A percentile compares a stretch with the other conserved stretches of the same genome.
These are phyloP conservation scores for Cyclostephanos tholiformis DNA, from an alignment of 108 stramenopile genomes.

Conservation along the genomic window DNA sequence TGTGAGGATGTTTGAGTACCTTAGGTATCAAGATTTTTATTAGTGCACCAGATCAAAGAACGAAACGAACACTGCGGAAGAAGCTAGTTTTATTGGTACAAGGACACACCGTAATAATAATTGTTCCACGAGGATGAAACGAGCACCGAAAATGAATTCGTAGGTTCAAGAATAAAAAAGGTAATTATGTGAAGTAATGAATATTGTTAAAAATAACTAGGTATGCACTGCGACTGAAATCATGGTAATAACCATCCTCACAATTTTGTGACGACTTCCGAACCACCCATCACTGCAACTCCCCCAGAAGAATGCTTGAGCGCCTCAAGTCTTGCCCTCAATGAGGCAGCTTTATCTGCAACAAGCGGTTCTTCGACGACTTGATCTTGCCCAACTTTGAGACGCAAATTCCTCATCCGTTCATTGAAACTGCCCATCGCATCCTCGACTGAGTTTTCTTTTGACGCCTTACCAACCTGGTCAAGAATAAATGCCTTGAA, in stretches of 20 bases:
- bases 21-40: no score
- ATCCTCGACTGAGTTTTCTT: conserved; percentile 4
- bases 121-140: no score
- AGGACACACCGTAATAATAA: no score
- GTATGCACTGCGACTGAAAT: background rate
- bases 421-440: conserved; percentile 10
- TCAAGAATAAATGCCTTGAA: conserved; percentile 67
- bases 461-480: conserved; percentile 31
- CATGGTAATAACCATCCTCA: background rate
- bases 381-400: conserved; percentile 8
- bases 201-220: no score
- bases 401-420: conserved; percentile 9
- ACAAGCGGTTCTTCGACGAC: background rate
- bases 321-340: conserved; percentile 12
- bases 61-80: no score
- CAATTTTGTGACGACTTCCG: background rate
- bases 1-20: no score
- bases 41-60: no score
- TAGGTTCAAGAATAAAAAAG: no score
- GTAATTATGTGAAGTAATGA: no score
- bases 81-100: no score
- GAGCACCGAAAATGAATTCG: no score
- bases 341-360: conserved; percentile 12
- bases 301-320: conserved; percentile 1
- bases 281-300: no score